phyloP scores from a whole-genome alignment of 805 yeast genomes.

The Metschnikowia amazonensis region DNA sequence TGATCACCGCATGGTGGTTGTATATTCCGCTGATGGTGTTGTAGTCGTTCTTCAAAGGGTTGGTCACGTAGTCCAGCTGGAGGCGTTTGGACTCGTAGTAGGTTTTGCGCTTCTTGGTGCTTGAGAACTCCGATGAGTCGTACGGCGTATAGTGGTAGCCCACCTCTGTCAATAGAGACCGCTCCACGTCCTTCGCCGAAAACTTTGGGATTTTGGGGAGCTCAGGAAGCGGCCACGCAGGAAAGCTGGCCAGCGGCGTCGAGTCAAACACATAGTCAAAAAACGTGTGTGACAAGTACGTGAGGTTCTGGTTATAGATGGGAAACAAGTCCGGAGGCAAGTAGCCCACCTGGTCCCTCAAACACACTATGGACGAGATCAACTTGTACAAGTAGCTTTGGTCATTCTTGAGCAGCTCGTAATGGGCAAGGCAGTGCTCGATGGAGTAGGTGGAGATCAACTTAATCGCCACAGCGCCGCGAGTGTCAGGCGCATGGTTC shows the following conservation, averaged over 20 bases:
- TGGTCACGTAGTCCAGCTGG: conserved; percentile 63
- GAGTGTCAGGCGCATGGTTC: conserved; percentile 21
- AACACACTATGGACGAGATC: conserved; percentile 77
- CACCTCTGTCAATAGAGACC: conserved; percentile 70
- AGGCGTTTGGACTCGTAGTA: conserved; percentile 62
- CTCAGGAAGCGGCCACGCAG: conserved; percentile 76
- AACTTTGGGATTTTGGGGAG: conserved; percentile 60
- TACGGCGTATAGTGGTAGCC: conserved; percentile 55
- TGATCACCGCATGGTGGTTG: conserved; percentile 32
- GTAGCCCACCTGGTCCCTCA: conserved; percentile 77
- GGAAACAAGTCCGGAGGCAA: conserved; percentile 79
- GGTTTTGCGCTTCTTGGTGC: conserved; percentile 21
- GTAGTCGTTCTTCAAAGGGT: conserved; percentile 56
- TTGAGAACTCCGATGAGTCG: conserved; percentile 28
- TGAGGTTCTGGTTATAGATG: conserved; percentile 62
- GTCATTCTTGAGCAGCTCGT: conserved; percentile 24
- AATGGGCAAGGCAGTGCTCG: conserved; percentile 69
- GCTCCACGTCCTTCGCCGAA: conserved; percentile 72
- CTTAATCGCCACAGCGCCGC: conserved; percentile 54
- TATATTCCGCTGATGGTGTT: conserved; percentile 49
- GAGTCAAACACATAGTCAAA: conserved; percentile 37
- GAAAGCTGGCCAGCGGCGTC: conserved; percentile 17
- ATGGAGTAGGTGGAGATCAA: conserved; percentile 75
- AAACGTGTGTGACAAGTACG: conserved; percentile 57
- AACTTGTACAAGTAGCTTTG: conserved; percentile 55